Percentiles rank a stretch among this genome's conserved stretches.
phyloP scores from a whole-genome alignment of 768 basidiomycete genomes.

The Krasilnikovozyma curviuscula region DNA sequence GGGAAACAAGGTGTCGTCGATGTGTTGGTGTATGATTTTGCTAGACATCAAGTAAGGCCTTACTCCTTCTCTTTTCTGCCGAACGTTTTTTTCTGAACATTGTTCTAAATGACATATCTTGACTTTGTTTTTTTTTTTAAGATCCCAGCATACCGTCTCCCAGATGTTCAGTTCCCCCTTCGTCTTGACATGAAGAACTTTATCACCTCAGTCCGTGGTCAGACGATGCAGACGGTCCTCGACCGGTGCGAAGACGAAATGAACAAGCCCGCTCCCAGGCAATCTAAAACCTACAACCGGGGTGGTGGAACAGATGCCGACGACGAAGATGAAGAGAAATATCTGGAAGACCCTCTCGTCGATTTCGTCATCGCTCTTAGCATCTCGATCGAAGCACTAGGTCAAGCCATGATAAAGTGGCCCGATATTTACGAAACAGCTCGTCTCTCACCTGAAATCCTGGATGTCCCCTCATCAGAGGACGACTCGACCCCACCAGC shows the following conservation, averaged over 20 bases:
- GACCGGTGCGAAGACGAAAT: conserved; percentile 19
- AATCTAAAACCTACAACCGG: neutral
- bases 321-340: conserved; percentile 15
- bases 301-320: conserved; percentile 1
- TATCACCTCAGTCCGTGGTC: conserved; percentile 18
- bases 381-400: conserved; percentile 25
- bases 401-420: conserved; percentile 20
- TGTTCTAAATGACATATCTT: neutral
- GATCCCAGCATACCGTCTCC: conserved; percentile 27
- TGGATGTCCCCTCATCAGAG: conserved; percentile 22
- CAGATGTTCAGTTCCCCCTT: conserved; percentile 23
- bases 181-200: conserved; percentile 18
- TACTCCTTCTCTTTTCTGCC: neutral
- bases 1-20: conserved; percentile 18
- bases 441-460: conserved; percentile 22
- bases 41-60: conserved; percentile 19
- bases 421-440: conserved; percentile 21
- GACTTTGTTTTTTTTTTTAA: neutral
- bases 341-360: conserved; percentile 17
- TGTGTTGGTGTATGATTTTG: conserved; percentile 27
- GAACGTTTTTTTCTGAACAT: neutral
- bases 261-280: conserved; percentile 16
- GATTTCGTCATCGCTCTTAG: conserved; percentile 24
- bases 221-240: conserved; percentile 21
- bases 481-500: conserved; percentile 23